Percentiles rank a stretch among this genome's conserved stretches.
Evolutionary conservation across 306 rosid species (phyloP).

Genomic region (Myrica gale): DNA sequence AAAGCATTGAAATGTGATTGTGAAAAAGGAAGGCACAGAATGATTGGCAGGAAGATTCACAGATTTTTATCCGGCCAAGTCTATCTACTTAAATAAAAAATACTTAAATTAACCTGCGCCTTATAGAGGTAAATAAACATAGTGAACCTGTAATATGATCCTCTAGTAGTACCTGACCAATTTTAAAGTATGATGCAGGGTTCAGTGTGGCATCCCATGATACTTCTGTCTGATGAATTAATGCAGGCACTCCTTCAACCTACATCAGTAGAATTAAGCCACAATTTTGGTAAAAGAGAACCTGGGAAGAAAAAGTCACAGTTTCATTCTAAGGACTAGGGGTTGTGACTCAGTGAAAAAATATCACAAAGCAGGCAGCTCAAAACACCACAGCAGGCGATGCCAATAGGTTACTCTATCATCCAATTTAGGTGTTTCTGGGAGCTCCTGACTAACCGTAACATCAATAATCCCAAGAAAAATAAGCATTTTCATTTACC

Average conservation of each 20-base stretch:
- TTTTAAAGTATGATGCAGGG: constrained; percentile 70
- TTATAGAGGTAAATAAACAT: background rate
- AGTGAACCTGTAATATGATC: background rate
- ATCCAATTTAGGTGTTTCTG: constrained; percentile 13
- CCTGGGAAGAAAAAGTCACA: constrained; percentile 12
- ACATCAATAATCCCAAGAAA: constrained; percentile 17
- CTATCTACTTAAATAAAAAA: constrained; percentile 14
- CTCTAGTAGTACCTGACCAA: constrained; percentile 74
- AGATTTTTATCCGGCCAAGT: background rate
- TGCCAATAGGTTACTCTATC: constrained; percentile 12
- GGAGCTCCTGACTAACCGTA: constrained; percentile 16
- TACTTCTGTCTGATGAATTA: constrained; percentile 89
- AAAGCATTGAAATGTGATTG: constrained; percentile 6
- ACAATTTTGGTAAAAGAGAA: constrained; percentile 20
- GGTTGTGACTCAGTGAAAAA: background rate
- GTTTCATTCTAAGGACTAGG: constrained; percentile 16
- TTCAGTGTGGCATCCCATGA: constrained; percentile 89
- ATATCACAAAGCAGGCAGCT: constrained; percentile 2
- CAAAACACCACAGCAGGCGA: constrained; percentile 3
- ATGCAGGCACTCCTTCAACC: constrained; percentile 85
- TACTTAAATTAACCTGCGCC: background rate
- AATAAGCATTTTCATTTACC: constrained; percentile 44
- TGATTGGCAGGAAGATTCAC: background rate
- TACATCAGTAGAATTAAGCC: constrained; percentile 32
- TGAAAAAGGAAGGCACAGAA: constrained; percentile 3